phyloP scores from a whole-genome alignment of 768 basidiomycete genomes.

The Mycena polygramma region DNA sequence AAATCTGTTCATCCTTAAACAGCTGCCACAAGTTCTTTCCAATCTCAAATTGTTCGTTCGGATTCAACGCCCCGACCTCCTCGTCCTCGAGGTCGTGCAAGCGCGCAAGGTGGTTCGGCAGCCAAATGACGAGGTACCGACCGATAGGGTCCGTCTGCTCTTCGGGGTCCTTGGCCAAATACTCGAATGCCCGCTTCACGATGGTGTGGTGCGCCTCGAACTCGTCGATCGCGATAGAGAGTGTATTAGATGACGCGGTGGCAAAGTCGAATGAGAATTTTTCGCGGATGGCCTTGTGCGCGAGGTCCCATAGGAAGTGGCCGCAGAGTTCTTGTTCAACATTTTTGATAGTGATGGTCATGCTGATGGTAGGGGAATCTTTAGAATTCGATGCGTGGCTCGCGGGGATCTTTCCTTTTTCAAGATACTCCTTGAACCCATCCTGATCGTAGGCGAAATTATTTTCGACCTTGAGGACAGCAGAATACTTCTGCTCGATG shows the following conservation, averaged over 20 bases:
- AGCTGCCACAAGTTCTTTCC: background rate
- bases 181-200: slow-evolving; percentile 1
- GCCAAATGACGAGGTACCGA: background rate
- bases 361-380: background rate
- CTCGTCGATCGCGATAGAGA: background rate
- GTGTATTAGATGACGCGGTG: background rate
- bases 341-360: slow-evolving; percentile 10
- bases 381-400: background rate
- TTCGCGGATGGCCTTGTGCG: background rate
- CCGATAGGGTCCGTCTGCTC: background rate
- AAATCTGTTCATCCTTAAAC: background rate
- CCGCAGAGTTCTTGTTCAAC: background rate
- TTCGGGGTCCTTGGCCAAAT: background rate
- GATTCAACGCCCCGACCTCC: background rate
- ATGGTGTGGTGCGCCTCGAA: slow-evolving; percentile 6
- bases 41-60: background rate
- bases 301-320: slow-evolving; percentile 9
- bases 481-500: background rate
- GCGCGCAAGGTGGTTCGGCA: background rate
- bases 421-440: background rate
- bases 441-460: background rate
- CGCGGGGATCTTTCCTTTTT: background rate
- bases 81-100: background rate
- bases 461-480: slow-evolving; percentile 1
- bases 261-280: slow-evolving; percentile 3